Base-by-base conservation (phyloP, 2,329 filamentous ascomycete genomes). In the Arthrobotrys sphaeroides region DNA sequence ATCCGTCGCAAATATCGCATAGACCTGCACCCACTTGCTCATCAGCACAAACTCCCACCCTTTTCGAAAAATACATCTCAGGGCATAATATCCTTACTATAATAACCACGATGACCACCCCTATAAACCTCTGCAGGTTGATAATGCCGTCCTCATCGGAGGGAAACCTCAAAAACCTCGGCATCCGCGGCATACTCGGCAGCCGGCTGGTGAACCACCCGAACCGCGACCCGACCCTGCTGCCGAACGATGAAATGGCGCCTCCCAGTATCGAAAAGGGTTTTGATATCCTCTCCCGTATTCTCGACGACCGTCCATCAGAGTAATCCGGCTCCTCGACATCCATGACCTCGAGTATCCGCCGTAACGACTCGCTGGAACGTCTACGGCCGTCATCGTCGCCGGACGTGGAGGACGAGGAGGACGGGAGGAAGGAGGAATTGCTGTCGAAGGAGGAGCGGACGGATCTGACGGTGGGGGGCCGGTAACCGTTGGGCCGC, bases 1-100 rank as follows among this genome's bases (percentile, higher is more conserved):
- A 83, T 96, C 91, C 81, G 91, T 93, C 77, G 94, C 88, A 81
- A 98, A 94, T 57, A 98, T 85, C 62, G 94, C 84, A 82, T 96
- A 98, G 45, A 97, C 81, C 83, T 84, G 75, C 83, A 55, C 51
- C 51, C 84, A 45, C 86, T 73, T 22, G 16, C 24, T 55, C 20
- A 38, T 49, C 38, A 64, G 59, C 43, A 57, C n/a, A 22, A 40
- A 4, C 31, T 38, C 51, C 31, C 28, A 40, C 36, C 12, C 3
- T 60, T 10, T n/a, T 26, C 4, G 12, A 28, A 33, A 36, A 1
- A 51, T 3, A 24, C 12, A 43, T 38, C 7, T 13, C 53, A 31
- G 5, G n/a, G 5, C 6, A n/a, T n/a, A 10, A 22, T 43, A 16
- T 20, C 6, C 66, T 28, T 73, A 72, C 68, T 24, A 73, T 62